Conservation (phyloP, 2,329 filamentous ascomycete genomes). For the Calonectria ilicicola region DNA sequence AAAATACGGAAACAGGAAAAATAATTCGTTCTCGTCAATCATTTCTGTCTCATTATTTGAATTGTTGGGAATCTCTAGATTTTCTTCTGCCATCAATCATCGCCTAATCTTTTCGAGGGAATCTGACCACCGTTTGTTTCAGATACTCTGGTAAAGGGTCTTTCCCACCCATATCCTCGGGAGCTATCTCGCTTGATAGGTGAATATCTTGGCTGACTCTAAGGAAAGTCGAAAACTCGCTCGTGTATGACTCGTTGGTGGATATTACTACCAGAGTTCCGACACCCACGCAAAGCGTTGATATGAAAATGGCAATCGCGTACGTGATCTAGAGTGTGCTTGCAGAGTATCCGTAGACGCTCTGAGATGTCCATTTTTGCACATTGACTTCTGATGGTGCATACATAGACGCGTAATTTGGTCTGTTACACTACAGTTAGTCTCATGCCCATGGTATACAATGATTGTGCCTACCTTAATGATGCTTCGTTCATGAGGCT, state of each 20-base stretch:
- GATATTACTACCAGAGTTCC: no score
- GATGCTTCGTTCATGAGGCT: conserved; percentile 1
- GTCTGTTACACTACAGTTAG: not conserved
- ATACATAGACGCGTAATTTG: not conserved
- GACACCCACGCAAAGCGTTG: no score
- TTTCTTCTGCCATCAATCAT: no score
- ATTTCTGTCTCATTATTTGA: no score
- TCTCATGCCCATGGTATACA: no score
- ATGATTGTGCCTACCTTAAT: no score
- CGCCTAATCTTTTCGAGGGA: not conserved
- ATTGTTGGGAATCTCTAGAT: no score
- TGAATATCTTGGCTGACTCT: not conserved
- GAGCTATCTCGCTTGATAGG: not conserved
- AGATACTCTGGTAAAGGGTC: not conserved
- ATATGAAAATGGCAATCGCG: not conserved
- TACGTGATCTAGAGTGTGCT: not conserved
- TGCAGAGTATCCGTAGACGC: not conserved
- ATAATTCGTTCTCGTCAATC: no score
- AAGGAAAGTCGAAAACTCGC: not conserved
- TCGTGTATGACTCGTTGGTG: not conserved
- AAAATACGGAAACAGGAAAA: no score
- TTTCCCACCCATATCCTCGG: not conserved
- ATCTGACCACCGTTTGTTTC: not conserved
- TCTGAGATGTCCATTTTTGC: not conserved
- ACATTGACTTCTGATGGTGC: not conserved